phyloP scores from a whole-genome alignment of 805 yeast species.

The Pichia pseudocactophila region DNA sequence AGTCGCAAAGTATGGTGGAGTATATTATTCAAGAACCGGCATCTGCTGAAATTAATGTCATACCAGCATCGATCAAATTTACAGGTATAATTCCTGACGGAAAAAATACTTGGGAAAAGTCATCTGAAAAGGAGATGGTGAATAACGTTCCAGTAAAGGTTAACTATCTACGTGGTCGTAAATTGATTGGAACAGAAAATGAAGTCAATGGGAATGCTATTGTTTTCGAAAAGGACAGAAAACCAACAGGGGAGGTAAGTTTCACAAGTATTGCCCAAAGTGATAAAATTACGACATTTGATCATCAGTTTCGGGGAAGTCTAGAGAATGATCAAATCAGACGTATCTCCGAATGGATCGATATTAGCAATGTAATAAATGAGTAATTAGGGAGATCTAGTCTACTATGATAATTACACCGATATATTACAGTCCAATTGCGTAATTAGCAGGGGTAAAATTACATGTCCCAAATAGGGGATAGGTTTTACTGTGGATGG shows the following conservation, averaged over 20 bases:
- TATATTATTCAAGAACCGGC: not conserved
- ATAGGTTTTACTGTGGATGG: no score
- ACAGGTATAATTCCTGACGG: conserved; percentile 5
- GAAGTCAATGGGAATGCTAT: not conserved
- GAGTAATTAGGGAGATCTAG: no score
- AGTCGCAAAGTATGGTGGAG: not conserved
- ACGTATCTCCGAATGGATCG: conserved; percentile 11
- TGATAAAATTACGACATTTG: conserved; percentile 5
- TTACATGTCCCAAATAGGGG: no score
- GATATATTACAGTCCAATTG: no score
- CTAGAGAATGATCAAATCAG: conserved; percentile 3
- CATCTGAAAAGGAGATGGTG: not conserved
- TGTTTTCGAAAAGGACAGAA: conserved; percentile 2
- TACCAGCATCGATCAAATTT: conserved; percentile 3
- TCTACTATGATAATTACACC: no score
- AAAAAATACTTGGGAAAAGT: not conserved
- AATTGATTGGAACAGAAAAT: conserved; percentile 7
- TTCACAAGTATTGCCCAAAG: conserved; percentile 1
- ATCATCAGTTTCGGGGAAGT: conserved; percentile 8
- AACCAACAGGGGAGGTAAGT: conserved; percentile 1
- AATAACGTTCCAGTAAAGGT: not conserved
- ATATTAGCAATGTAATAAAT: conserved; percentile 1
- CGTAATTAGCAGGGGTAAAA: no score
- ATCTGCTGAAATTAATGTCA: not conserved
- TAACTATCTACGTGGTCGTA: conserved; percentile 13